Conservation (phyloP, 495 filamentous ascomycete species). For the Staphylotrichum tortipilum region DNA sequence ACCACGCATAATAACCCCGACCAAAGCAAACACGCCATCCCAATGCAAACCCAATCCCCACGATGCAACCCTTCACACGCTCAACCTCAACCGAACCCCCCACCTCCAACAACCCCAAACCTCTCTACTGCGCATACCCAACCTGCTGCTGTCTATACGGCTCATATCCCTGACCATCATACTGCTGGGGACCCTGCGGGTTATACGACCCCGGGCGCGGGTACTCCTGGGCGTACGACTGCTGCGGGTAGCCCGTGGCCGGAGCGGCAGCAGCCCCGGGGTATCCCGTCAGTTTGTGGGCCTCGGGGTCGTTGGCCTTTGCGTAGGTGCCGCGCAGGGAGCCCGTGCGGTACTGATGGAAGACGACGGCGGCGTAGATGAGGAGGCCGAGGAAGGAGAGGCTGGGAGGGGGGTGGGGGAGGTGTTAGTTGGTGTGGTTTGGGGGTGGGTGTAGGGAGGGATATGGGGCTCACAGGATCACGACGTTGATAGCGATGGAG, state of each 20-base stretch:
- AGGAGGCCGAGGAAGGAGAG: constrained; percentile 27
- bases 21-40: background rate
- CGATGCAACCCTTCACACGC: too few species aligned
- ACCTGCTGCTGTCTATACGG: background rate
- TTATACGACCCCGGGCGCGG: too few species aligned
- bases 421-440: background rate
- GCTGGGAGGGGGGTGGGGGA: constrained; percentile 1
- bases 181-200: background rate
- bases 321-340: constrained; percentile 8
- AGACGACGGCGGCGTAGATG: constrained; percentile 22
- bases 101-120: background rate
- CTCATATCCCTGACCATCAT: background rate
- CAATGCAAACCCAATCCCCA: too few species aligned
- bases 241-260: constrained; percentile 6
- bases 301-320: constrained; percentile 5
- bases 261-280: too few species aligned
- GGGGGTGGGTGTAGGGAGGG: background rate
- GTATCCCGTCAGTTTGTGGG: constrained; percentile 4
- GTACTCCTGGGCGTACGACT: constrained; percentile 3
- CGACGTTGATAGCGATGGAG: constrained; percentile 5
- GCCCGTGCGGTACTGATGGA: constrained; percentile 21
- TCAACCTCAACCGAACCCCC: background rate
- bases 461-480: constrained; percentile 19
- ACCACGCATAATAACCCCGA: background rate
- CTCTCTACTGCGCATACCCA: too few species aligned